A percentile compares a stretch with the other conserved stretches of the same genome.
Conservation (phyloP, 257 asterid genomes). For the Solanum virginianum region DNA sequence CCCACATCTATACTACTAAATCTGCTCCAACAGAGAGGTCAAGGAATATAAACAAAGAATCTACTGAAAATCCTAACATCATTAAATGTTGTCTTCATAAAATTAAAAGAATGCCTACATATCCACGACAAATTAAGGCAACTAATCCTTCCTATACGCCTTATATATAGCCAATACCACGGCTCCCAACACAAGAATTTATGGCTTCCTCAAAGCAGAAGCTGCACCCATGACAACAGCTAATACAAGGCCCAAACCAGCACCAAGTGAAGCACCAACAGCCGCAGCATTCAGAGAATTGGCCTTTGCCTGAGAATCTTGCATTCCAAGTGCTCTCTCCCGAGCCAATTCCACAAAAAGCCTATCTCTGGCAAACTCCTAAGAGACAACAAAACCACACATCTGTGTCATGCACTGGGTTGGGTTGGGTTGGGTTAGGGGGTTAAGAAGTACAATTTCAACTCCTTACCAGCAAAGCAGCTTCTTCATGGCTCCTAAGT, state of each 20-base stretch:
- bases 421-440: not conserved
- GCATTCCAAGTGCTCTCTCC: conserved; percentile 49
- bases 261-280: conserved; percentile 94
- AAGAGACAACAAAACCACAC: not conserved
- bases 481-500: conserved; percentile 69
- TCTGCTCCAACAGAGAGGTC: not conserved
- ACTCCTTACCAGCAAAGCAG: conserved; percentile 59
- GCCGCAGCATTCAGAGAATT: conserved; percentile 61
- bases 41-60: not conserved
- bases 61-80: not conserved
- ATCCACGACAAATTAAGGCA: not conserved
- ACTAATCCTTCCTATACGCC: conserved; percentile 3
- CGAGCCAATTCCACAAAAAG: conserved; percentile 62
- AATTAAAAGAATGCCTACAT: not conserved
- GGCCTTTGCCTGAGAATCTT: conserved; percentile 46
- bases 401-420: not conserved
- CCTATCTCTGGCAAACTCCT: conserved; percentile 86
- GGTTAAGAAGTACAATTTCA: not conserved
- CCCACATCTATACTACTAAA: not conserved
- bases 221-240: conserved; percentile 99
- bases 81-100: not conserved
- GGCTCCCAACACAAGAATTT: conserved; percentile 3
- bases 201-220: conserved; percentile 91
- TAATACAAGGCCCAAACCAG: conserved; percentile 81
- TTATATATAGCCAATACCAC: not conserved